These are phyloP conservation scores for Puccinellia tenuiflora DNA, from an alignment of 176 grass and related monocot species.

Conservation along the genomic window DNA sequence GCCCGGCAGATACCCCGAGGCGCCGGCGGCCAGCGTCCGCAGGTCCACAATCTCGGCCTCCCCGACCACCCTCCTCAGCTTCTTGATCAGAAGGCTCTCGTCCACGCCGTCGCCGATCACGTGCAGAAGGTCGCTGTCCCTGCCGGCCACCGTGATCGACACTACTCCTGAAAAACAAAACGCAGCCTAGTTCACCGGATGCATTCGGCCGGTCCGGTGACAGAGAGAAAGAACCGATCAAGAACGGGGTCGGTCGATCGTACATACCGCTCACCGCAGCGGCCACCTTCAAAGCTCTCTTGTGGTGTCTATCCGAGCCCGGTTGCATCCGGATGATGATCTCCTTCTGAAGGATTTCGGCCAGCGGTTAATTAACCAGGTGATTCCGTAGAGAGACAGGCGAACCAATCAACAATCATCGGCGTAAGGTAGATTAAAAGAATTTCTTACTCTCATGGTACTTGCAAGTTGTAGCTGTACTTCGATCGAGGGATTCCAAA, in stretches of 20 bases:
- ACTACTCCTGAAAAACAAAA: slow-evolving; percentile 10
- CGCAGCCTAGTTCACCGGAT: background rate
- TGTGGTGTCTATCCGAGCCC: background rate
- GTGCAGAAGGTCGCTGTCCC: slow-evolving; percentile 20
- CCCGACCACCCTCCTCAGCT: slow-evolving; percentile 28
- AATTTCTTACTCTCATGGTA: slow-evolving; percentile 21
- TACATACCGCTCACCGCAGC: slow-evolving; percentile 17
- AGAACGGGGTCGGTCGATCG: no score
- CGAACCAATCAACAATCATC: background rate
- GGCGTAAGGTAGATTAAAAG: background rate
- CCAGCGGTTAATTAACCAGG: background rate
- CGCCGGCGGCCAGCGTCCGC: background rate
- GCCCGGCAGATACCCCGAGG: background rate
- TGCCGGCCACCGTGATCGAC: slow-evolving; percentile 27
- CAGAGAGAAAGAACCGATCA: background rate
- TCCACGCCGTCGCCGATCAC: slow-evolving; percentile 40
- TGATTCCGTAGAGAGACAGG: background rate
- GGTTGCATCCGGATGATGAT: slow-evolving; percentile 26
- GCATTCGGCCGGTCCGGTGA: background rate
- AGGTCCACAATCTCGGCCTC: slow-evolving; percentile 35
- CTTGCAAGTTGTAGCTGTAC: background rate
- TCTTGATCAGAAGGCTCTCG: slow-evolving; percentile 20
- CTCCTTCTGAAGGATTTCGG: slow-evolving; percentile 19
- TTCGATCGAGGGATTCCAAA: background rate
- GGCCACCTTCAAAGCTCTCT: slow-evolving; percentile 28